Conservation (phyloP, 106 monocot species). For the Allium cepa region DNA sequence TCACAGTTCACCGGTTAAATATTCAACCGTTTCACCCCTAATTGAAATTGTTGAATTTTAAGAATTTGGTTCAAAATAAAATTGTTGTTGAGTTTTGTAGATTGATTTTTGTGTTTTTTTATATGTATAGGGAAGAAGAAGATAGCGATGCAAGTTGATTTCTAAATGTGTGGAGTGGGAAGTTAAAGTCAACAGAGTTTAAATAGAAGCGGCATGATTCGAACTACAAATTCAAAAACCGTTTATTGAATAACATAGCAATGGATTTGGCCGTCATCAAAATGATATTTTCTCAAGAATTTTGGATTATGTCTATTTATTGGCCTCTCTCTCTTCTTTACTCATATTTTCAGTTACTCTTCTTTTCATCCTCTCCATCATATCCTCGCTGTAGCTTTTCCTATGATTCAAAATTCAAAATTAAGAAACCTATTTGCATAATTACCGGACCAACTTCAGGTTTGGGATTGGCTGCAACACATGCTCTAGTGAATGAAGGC, state of each 20-base stretch:
- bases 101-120: too few relatives aligned
- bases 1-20: too few relatives aligned
- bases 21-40: too few relatives aligned
- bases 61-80: too few relatives aligned
- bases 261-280: conserved; percentile 15
- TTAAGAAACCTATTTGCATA: conserved; percentile 48
- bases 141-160: too few relatives aligned
- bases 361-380: conserved; percentile 2
- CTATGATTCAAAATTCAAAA: background rate
- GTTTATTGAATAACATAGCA: background rate
- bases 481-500: conserved; percentile 40
- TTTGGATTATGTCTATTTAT: conserved; percentile 69
- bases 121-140: too few relatives aligned
- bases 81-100: too few relatives aligned
- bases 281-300: conserved; percentile 47
- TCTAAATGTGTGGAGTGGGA: too few relatives aligned
- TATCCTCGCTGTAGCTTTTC: conserved; percentile 7
- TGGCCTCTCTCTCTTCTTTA: conserved; percentile 62
- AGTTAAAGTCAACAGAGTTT: too few relatives aligned
- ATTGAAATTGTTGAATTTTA: too few relatives aligned
- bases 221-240: too few relatives aligned
- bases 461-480: conserved; percentile 56
- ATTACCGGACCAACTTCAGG: conserved; percentile 90
- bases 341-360: conserved; percentile 48
- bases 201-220: too few relatives aligned